Evolutionary conservation across 2,329 filamentous ascomycete species (phyloP), one percentile per base, ranked within the genome.

Genomic region (Cladophialophora carrionii): DNA sequence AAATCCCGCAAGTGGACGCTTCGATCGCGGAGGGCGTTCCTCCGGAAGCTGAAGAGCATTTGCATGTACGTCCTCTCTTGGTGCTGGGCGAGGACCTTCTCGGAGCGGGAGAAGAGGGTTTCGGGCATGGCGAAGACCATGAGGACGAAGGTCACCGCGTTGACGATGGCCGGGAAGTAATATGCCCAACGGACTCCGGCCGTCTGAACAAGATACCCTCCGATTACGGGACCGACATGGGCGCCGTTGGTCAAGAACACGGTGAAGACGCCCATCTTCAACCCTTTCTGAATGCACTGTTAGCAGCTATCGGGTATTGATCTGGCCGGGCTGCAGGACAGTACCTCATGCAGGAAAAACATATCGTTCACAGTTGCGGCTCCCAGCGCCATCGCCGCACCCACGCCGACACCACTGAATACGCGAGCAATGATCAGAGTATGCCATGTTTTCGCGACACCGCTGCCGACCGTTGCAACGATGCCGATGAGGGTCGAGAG

Each of bases 401-500:
- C 57, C 12, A 55, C 57, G 0, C 57, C 62, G 1, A 59, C 34
- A n/a, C 62, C 62, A 48, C 46, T 61, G 8, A 64, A 56, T 12
- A 56, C 57, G 2, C 62, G 46, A 9, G 56, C 52, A 14, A 61
- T 41, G 22, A 64, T 56, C 22, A 64, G 32, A 22, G 46, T 37
- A 24, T 31, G 22, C 34, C 49, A 64, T 48, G 62, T 61, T 29
- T 55, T 61, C 5, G 57, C 51, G 10, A 46, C 51, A 4, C 56
- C 62, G 14, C 46, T 48, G 22, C 61, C 69, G 20, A 74, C 41
- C 52, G 70, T 72, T 12, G 72, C 69, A 22, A 68, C 73, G 2
- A 71, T 70, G 10, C 72, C 72, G 3, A 76, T 62, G n/a, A 74
- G 67, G 12, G 70, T 72, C 8, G 71, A 73, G n/a, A 72, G 43